Percentiles rank a stretch among this genome's conserved stretches.
phyloP scores from a whole-genome alignment of 2,329 filamentous ascomycete genomes.

The Pseudogymnoascus sp. region DNA sequence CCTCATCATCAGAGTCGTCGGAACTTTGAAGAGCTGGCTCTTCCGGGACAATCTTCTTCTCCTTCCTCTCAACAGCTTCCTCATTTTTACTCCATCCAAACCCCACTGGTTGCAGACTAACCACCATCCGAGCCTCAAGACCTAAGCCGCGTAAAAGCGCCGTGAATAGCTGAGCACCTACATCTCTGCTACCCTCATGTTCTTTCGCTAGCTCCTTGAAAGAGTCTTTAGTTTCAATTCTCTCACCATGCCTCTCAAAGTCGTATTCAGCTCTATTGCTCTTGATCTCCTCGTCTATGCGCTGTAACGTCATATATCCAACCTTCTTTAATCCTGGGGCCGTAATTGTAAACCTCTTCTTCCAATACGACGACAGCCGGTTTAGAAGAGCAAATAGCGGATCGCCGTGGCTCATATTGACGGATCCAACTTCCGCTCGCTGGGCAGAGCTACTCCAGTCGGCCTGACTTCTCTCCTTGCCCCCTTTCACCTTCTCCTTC shows the following conservation, averaged over 20 bases:
- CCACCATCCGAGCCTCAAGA: constrained; percentile 75
- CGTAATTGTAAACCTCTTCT: constrained; percentile 69
- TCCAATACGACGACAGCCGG: constrained; percentile 79
- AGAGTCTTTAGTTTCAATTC: constrained; percentile 56
- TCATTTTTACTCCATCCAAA: constrained; percentile 89
- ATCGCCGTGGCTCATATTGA: constrained; percentile 77
- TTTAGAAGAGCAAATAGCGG: constrained; percentile 72
- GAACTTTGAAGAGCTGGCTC: constrained; percentile 34
- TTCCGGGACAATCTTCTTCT: constrained; percentile 24
- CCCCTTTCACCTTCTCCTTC: constrained; percentile 28
- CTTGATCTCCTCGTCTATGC: constrained; percentile 66
- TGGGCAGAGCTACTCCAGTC: constrained; percentile 70
- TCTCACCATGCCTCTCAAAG: constrained; percentile 65
- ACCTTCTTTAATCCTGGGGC: constrained; percentile 78
- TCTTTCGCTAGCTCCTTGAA: constrained; percentile 63
- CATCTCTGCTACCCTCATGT: constrained; percentile 76
- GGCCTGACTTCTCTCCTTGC: constrained; percentile 38
- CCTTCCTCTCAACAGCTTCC: constrained; percentile 51
- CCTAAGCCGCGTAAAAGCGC: constrained; percentile 74
- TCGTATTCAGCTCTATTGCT: constrained; percentile 57
- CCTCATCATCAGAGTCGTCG: constrained; percentile 21
- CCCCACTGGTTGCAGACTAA: constrained; percentile 76
- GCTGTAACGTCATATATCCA: constrained; percentile 76
- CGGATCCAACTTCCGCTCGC: constrained; percentile 59
- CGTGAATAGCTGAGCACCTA: constrained; percentile 85